These are phyloP conservation scores for Nigrograna mackinnonii DNA, from an alignment of 2,329 filamentous ascomycete species.

Conservation along the genomic window DNA sequence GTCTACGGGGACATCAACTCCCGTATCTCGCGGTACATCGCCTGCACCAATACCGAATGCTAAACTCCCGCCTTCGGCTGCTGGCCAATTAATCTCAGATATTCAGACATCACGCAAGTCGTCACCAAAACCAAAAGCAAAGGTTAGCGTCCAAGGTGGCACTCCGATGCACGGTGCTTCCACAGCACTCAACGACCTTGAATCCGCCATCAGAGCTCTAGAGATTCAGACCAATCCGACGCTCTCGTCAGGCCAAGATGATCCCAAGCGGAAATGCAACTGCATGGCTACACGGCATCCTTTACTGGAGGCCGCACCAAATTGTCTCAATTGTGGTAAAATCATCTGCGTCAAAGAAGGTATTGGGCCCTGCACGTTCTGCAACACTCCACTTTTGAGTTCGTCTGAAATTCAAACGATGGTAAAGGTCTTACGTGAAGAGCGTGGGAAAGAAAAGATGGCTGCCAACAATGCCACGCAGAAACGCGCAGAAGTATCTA, in stretches of 20 bases:
- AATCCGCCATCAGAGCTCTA: conserved; percentile 81
- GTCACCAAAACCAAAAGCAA: conserved; percentile 58
- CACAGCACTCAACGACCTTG: conserved; percentile 68
- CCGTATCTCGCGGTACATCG: conserved; percentile 40
- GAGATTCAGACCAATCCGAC: conserved; percentile 92
- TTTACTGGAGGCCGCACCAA: conserved; percentile 86
- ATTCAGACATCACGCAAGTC: conserved; percentile 58
- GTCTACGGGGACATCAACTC: conserved; percentile 34
- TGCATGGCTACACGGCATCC: conserved; percentile 89
- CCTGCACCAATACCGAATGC: conserved; percentile 50
- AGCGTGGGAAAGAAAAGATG: conserved; percentile 86
- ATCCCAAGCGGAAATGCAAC: conserved; percentile 71
- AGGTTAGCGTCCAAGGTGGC: conserved; percentile 75
- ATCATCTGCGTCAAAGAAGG: conserved; percentile 95
- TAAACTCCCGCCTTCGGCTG: conserved; percentile 67
- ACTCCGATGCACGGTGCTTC: conserved; percentile 82
- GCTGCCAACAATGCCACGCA: conserved; percentile 75
- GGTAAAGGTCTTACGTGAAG: conserved; percentile 79
- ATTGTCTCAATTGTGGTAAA: conserved; percentile 90
- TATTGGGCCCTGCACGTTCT: conserved; percentile 91
- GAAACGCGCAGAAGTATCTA: conserved; percentile 66
- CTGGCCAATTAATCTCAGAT: conserved; percentile 84
- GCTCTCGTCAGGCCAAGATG: conserved; percentile 56
- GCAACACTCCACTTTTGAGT: conserved; percentile 73
- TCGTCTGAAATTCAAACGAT: conserved; percentile 79